Conservation (phyloP, 345 rosid species). For the Limnanthes douglasii region DNA sequence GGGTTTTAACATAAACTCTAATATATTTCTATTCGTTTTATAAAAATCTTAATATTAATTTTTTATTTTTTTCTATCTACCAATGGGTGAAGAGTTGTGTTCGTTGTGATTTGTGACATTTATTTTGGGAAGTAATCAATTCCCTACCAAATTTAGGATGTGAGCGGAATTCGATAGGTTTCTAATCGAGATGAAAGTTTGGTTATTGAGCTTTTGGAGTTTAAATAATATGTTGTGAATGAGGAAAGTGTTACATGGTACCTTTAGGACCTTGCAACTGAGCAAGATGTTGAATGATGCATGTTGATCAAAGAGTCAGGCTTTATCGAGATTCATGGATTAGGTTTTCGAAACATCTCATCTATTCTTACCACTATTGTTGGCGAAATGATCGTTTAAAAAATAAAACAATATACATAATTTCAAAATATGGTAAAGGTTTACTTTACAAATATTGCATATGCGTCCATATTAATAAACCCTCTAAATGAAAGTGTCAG, state of each 20-base stretch:
- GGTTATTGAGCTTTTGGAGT: constrained; percentile 62
- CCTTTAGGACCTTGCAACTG: constrained; percentile 54
- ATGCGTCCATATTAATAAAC: constrained; percentile 54
- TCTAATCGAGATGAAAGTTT: constrained; percentile 88
- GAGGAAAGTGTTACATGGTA: constrained; percentile 58
- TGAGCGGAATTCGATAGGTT: constrained; percentile 51
- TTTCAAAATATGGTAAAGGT: constrained; percentile 68
- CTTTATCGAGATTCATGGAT: constrained; percentile 35
- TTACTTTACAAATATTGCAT: constrained; percentile 59
- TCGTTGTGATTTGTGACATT: constrained; percentile 22
- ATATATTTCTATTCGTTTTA: too few relatives aligned
- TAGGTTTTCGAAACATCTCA: constrained; percentile 27
- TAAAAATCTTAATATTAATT: too few relatives aligned
- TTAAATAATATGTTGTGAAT: constrained; percentile 46
- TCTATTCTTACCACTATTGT: constrained; percentile 38
- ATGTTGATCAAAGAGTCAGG: constrained; percentile 52
- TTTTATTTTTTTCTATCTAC: too few relatives aligned
- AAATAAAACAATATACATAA: constrained; percentile 85
- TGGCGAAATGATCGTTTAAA: constrained; percentile 82
- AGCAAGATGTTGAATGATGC: constrained; percentile 57
- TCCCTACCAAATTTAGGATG: constrained; percentile 33
- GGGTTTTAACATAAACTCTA: too few relatives aligned
- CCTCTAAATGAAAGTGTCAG: constrained; percentile 64
- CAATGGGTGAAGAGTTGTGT: constrained; percentile 24
- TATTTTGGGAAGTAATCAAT: constrained; percentile 56